These are phyloP conservation scores for Nicotiana obtusifolia DNA, from an alignment of 257 asterid species.

Conservation along the genomic window DNA sequence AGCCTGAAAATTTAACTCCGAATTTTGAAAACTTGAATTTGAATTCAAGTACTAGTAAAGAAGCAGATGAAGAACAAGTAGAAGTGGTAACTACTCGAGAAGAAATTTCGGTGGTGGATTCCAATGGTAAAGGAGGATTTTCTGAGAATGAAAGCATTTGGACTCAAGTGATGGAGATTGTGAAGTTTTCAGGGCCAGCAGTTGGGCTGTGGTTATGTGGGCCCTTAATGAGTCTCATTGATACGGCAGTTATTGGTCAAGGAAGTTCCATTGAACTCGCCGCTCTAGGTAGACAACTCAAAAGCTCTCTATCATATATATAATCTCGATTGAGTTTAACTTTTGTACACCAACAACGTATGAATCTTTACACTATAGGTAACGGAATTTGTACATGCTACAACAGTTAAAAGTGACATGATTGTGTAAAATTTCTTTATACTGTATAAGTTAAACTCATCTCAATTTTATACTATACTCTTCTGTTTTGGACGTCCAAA, in stretches of 20 bases:
- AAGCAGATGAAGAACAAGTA: slow-evolving; percentile 1
- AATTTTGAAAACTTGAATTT: not conserved
- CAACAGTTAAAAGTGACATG: too few relatives aligned
- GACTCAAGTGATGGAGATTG: slow-evolving; percentile 73
- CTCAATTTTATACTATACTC: not conserved
- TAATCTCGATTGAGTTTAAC: too few relatives aligned
- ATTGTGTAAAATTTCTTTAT: too few relatives aligned
- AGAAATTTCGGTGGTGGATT: slow-evolving; percentile 19
- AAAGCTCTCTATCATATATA: not conserved
- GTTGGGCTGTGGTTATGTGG: slow-evolving; percentile 92
- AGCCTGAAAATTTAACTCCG: too few relatives aligned
- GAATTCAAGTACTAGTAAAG: not conserved
- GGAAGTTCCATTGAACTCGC: slow-evolving; percentile 91
- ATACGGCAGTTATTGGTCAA: slow-evolving; percentile 91
- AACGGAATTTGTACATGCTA: too few relatives aligned
- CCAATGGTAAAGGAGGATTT: slow-evolving; percentile 27
- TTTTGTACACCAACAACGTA: too few relatives aligned
- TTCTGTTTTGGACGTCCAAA: not conserved
- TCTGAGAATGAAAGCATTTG: slow-evolving; percentile 52
- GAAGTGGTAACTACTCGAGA: slow-evolving; percentile 23
- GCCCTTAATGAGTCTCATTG: slow-evolving; percentile 93
- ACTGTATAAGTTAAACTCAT: not conserved
- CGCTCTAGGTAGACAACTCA: slow-evolving; percentile 56
- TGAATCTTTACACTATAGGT: too few relatives aligned
- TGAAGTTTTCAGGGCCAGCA: slow-evolving; percentile 95